Base-by-base conservation (phyloP, 2,329 filamentous ascomycete species). In the Didymella keratinophila region DNA sequence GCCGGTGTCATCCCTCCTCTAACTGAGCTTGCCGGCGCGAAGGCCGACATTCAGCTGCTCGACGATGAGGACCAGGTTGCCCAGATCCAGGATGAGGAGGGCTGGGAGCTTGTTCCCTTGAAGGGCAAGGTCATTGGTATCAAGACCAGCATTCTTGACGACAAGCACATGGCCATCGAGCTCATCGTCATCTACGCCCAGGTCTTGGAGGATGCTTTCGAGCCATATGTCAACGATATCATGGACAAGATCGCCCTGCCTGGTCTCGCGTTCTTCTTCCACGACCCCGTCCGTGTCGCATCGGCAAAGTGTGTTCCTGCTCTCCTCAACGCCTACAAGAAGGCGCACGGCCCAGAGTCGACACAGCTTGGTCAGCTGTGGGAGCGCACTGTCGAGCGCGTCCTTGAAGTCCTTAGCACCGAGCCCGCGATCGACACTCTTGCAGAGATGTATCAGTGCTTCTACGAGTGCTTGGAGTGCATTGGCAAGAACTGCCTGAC, bases 121-220 rank as follows among this genome's bases (percentile, higher is more conserved):
- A 97, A 97, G 80, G 95, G 95, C 66, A 98, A 98, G 82, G 92
- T 97, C 78, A 97, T 99, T 72, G 95, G 95, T 64, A 99, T 99
- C 80, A 93, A 93, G 81, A 99, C 95, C 8, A 97, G 92, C 76
- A 92, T 91, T 10, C 89, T 99, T 77, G 95, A 99, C 71, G 95
- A 99, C 80, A 99, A 99, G 83, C 93, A 98, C 78, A 97, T 97
- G 86, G 95, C 95, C n/a, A 98, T 99, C 65, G 95, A 99, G 79
- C 87, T 99, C 52, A 90, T 99, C 60, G 93, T 96, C 45, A 94
- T 99, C 62, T 99, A 99, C 73, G 94, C 95, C 1, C 93, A 97
- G 76, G 93, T 97, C 25, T 85, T 99, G n/a, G 92, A 97, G 75
- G 92, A 85, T 21, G 87, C 91, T 28, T 99, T 99, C 74, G 93